Evolutionary conservation across 352 stramenopile species (phyloP), one percentile per base, ranked within the genome.

Genomic region (Phytopythium chamaehyphon): DNA sequence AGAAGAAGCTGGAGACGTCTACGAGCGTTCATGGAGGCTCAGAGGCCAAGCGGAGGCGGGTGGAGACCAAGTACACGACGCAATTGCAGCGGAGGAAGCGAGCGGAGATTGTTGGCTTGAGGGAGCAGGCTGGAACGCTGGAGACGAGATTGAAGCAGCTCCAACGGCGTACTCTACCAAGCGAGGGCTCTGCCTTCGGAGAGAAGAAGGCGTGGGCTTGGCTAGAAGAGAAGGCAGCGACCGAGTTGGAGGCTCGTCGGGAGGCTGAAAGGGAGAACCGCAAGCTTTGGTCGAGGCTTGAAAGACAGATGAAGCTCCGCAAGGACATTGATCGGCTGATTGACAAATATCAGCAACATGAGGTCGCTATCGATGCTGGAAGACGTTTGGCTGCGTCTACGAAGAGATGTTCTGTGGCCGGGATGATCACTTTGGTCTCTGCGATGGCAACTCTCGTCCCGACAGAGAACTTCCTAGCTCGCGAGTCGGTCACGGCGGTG

Each of bases 21-120:
- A 33, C 15, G n/a, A 22, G 35, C 40, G 21, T 7, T 22, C n/a
- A 9, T 15, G 3, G 24, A 16, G 8, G 2, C 2, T 22, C 22
- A 5, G 3, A 19, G 12, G 10, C 22, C 42, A 37, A 14, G 2
- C 43, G 43, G 8, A 24, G 43, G 28, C 28, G 28, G 9, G 28
- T 33, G 28, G 28, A 33, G 28, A 33, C 37, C 28, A 33, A 33
- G 10, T 51, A 51, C 19, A 40, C 45, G 45, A 51, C 45, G n/a
- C 3, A 24, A 14, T 33, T 51, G 8, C 45, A 51, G 31, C 45
- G 45, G n/a, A 16, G 31, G 28, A 51, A 51, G 45, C 45, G 45
- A 28, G 45, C 45, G 16, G 45, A 51, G 45, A 1, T 51, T 15
- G 18, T 18, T 3, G 16, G 11, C 26, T 21, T 51, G 28, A 28